Conservation (phyloP, 164 flowering plant species). For the Sedum album region DNA sequence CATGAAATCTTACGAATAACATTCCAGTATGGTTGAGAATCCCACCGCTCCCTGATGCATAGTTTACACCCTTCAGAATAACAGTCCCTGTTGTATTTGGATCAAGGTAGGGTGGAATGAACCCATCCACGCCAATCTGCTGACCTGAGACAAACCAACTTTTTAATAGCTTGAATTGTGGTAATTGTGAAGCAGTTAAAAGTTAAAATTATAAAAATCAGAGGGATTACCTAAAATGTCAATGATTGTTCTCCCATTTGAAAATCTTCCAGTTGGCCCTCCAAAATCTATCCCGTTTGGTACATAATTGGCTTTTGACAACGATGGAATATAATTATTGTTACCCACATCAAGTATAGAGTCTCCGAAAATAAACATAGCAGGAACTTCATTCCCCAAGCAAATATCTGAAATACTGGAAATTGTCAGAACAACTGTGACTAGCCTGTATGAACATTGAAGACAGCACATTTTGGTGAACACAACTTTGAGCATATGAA, state of each 20-base stretch:
- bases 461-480: background rate
- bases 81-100: slow-evolving; percentile 38
- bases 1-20: slow-evolving; percentile 30
- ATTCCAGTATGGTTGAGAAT: slow-evolving; percentile 42
- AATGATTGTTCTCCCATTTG: too few species aligned
- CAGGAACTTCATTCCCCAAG: slow-evolving; percentile 19
- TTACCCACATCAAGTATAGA: slow-evolving; percentile 77
- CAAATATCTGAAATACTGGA: background rate
- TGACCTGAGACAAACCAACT: slow-evolving; percentile 29
- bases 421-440: background rate
- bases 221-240: too few species aligned
- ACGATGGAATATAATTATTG: slow-evolving; percentile 60
- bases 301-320: slow-evolving; percentile 50
- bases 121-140: slow-evolving; percentile 29
- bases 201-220: background rate
- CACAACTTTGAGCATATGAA: background rate
- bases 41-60: slow-evolving; percentile 61
- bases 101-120: slow-evolving; percentile 52
- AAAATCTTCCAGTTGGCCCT: too few species aligned
- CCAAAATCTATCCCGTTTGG: slow-evolving; percentile 80
- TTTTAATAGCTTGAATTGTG: background rate
- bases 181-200: background rate
- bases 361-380: slow-evolving; percentile 69
- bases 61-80: slow-evolving; percentile 43
- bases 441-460: background rate